These are phyloP conservation scores for Salix brachista DNA, from an alignment of 345 rosid species.

Conservation along the genomic window DNA sequence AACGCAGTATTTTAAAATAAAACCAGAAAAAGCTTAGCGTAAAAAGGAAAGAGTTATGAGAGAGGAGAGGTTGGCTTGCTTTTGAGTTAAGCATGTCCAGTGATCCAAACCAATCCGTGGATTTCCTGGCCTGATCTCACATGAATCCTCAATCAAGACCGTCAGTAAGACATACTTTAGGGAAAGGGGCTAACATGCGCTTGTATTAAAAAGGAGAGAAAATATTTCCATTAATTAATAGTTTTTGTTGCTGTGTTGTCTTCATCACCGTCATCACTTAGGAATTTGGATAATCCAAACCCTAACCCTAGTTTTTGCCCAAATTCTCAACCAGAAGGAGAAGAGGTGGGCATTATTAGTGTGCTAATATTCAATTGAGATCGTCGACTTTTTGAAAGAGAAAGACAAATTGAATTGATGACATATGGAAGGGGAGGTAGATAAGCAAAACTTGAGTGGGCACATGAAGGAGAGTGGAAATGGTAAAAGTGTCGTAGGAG, in stretches of 20 bases:
- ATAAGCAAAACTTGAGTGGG: constrained; percentile 52
- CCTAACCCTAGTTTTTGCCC: constrained; percentile 8
- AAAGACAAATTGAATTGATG: neutral
- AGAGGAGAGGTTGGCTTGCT: too few species aligned
- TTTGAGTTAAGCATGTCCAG: constrained; percentile 13
- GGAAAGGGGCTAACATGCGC: constrained; percentile 15
- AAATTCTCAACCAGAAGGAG: constrained; percentile 10
- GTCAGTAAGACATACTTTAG: constrained; percentile 2
- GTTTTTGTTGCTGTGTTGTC: neutral
- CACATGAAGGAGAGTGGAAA: constrained; percentile 31
- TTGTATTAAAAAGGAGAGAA: neutral
- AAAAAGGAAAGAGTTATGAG: neutral
- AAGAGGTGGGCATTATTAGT: constrained; percentile 39
- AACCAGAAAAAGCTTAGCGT: neutral
- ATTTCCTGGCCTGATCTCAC: constrained; percentile 3
- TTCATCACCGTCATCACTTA: neutral
- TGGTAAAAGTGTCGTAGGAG: constrained; percentile 16
- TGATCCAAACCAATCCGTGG: constrained; percentile 19
- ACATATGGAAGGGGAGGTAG: constrained; percentile 38
- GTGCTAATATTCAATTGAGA: neutral
- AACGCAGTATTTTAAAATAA: neutral
- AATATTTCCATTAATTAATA: neutral
- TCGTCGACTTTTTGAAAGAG: neutral
- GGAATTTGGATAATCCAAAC: constrained; percentile 1
- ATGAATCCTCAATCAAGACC: neutral